phyloP scores from a whole-genome alignment of 1,284 basidiomycete species.

The Ustilago cynodontis region DNA sequence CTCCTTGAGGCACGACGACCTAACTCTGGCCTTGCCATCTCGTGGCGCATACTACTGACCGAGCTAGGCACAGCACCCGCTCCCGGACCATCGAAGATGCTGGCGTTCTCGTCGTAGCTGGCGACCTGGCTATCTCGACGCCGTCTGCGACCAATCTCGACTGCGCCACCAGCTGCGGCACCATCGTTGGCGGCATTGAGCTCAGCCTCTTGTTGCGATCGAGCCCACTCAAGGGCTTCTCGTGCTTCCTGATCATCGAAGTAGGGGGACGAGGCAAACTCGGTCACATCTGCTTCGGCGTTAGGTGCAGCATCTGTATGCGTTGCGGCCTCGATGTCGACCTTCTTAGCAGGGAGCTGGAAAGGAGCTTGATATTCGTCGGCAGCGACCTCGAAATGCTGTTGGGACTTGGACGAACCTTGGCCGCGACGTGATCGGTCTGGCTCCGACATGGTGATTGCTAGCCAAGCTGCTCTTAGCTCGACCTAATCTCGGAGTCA shows the following conservation, averaged over 20 bases:
- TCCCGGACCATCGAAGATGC: constrained; percentile 67
- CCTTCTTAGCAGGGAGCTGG: constrained; percentile 39
- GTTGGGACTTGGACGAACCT: constrained; percentile 31
- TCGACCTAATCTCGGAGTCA: constrained; percentile 7
- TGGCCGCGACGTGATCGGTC: constrained; percentile 29
- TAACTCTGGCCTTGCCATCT: constrained; percentile 56
- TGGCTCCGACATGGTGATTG: constrained; percentile 27
- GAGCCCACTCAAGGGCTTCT: constrained; percentile 62
- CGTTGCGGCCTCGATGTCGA: neutral
- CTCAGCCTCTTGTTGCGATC: constrained; percentile 32
- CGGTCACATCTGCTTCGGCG: constrained; percentile 15
- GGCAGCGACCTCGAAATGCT: constrained; percentile 55
- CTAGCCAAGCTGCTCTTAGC: neutral
- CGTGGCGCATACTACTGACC: constrained; percentile 58
- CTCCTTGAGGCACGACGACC: constrained; percentile 50
- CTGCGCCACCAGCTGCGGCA: constrained; percentile 3
- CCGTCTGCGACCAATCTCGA: constrained; percentile 39
- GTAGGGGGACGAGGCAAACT: constrained; percentile 59
- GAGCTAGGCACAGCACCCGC: constrained; percentile 67
- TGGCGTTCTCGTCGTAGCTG: constrained; percentile 64
- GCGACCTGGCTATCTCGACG: constrained; percentile 66
- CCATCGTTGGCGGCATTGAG: constrained; percentile 24
- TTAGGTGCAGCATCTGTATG: neutral
- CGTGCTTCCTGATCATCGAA: constrained; percentile 65
- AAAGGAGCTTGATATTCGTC: constrained; percentile 68